phyloP scores from a whole-genome alignment of 371 early-diverging fungal species.

The Paraphysoderma sedebokerense region DNA sequence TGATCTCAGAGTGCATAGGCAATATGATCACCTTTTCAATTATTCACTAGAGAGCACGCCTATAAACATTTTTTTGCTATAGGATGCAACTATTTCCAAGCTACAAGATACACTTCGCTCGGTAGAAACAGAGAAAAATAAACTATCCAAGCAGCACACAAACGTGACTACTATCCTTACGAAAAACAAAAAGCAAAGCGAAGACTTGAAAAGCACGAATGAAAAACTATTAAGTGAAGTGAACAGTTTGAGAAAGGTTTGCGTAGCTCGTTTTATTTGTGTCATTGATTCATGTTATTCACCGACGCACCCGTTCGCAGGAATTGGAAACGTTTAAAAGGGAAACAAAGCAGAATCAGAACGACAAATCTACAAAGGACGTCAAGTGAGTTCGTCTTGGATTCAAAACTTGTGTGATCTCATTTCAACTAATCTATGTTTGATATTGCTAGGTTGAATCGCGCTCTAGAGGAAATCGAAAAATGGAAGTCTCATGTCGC shows the following conservation, averaged over 20 bases:
- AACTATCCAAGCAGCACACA: conserved; percentile 7
- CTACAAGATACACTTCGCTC: conserved; percentile 18
- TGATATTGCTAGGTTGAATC: conserved; percentile 11
- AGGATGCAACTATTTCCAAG: conserved; percentile 3
- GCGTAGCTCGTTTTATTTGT: no score
- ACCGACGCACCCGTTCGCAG: no score
- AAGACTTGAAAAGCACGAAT: neutral
- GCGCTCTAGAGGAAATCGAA: conserved; percentile 22
- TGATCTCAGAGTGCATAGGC: neutral
- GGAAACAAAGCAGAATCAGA: conserved; percentile 1
- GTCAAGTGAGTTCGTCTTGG: neutral
- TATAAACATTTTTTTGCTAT: no score
- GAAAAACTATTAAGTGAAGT: neutral
- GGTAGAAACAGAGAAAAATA: conserved; percentile 13
- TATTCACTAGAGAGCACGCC: conserved; percentile 7
- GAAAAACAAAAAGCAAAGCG: conserved; percentile 1
- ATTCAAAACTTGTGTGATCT: neutral
- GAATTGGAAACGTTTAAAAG: conserved; percentile 5
- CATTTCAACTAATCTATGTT: no score
- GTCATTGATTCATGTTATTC: no score
- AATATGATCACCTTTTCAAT: neutral
- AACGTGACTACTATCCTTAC: conserved; percentile 6
- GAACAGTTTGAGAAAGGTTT: no score
- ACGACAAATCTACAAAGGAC: conserved; percentile 14
- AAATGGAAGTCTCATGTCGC: conserved; percentile 7